Evolutionary conservation across 768 basidiomycete genomes (phyloP).

Genomic region (Megacollybia marginata): DNA sequence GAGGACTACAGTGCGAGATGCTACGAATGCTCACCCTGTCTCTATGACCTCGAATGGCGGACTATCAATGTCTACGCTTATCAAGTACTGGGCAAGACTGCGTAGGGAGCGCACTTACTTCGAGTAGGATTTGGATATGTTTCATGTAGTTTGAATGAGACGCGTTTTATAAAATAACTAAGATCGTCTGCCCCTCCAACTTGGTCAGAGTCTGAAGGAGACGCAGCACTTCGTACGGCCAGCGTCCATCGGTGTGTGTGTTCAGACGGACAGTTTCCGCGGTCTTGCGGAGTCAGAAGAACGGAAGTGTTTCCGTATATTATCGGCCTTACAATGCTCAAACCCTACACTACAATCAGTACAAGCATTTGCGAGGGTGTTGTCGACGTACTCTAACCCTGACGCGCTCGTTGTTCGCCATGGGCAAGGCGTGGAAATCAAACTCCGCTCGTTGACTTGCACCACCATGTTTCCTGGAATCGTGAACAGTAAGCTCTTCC

Average conservation of each 20-base stretch:
- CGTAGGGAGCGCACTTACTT: slow-evolving; percentile 45
- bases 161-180: slow-evolving; percentile 88
- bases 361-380: slow-evolving; percentile 1
- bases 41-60: slow-evolving; percentile 94
- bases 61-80: slow-evolving; percentile 70
- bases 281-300: slow-evolving; percentile 69
- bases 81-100: background rate
- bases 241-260: slow-evolving; percentile 98
- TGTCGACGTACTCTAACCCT: slow-evolving; percentile 63
- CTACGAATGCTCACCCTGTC: slow-evolving; percentile 61
- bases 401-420: slow-evolving; percentile 62
- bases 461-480: slow-evolving; percentile 51
- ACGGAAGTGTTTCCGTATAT: slow-evolving; percentile 94
- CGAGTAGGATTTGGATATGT: slow-evolving; percentile 88
- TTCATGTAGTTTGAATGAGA: slow-evolving; percentile 96
- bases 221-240: slow-evolving; percentile 84
- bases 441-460: background rate
- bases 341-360: slow-evolving; percentile 44
- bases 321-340: slow-evolving; percentile 83
- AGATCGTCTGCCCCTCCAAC: slow-evolving; percentile 91
- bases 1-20: background rate
- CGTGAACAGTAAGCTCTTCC: slow-evolving; percentile 49
- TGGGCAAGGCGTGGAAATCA: slow-evolving; percentile 9
- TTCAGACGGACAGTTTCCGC: slow-evolving; percentile 47
- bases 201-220: slow-evolving; percentile 59